Conservation (phyloP, 768 basidiomycete species). For the Crassisporium funariophilum region DNA sequence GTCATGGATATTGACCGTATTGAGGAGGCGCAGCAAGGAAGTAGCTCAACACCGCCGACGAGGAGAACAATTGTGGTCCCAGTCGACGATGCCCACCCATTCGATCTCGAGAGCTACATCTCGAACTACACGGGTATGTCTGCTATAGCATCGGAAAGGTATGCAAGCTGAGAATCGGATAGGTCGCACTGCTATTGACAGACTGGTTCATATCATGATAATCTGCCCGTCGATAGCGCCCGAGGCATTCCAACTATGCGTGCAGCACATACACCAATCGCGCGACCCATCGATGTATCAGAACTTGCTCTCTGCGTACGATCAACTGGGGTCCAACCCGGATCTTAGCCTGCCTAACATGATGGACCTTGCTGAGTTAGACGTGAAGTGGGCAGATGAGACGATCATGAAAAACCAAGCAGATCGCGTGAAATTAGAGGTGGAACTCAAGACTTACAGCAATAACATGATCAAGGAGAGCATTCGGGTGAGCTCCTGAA, state of each 20-base stretch:
- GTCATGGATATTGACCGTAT: conserved; percentile 47
- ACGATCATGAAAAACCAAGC: conserved; percentile 62
- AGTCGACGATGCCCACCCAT: conserved; percentile 82
- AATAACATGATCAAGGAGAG: conserved; percentile 99
- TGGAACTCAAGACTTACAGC: conserved; percentile 91
- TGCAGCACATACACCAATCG: conserved; percentile 63
- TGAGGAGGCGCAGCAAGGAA: conserved; percentile 21
- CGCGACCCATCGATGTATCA: conserved; percentile 69
- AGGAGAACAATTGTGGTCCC: conserved; percentile 37
- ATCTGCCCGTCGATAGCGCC: conserved; percentile 69
- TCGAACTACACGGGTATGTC: conserved; percentile 72
- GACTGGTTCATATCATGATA: conserved; percentile 68
- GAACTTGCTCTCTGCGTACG: conserved; percentile 53
- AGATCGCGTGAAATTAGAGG: conserved; percentile 85
- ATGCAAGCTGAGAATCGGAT: conserved; percentile 2
- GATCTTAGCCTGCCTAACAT: conserved; percentile 46
- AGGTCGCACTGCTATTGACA: conserved; percentile 80
- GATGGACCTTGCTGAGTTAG: conserved; percentile 51
- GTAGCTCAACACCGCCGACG: conserved; percentile 21
- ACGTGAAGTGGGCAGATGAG: conserved; percentile 77
- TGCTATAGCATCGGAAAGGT: not conserved
- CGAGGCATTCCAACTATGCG: conserved; percentile 70
- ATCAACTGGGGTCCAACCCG: conserved; percentile 37
- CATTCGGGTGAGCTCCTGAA: conserved; percentile 74
- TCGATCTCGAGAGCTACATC: conserved; percentile 83